Evolutionary conservation across 257 asterid species (phyloP).

Genomic region (Cordia subcordata): DNA sequence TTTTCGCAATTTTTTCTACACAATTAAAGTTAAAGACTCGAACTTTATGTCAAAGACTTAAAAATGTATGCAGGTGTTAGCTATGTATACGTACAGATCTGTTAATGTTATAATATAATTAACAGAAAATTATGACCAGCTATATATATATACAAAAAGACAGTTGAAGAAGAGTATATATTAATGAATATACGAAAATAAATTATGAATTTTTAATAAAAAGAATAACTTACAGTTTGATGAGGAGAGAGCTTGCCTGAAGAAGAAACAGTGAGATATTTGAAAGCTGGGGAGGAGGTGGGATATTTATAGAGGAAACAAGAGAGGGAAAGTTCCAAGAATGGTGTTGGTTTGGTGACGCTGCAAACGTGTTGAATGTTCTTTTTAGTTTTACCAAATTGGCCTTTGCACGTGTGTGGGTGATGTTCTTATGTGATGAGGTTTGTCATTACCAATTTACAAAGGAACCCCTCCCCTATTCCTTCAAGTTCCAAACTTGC

Average conservation of each 20-base stretch:
- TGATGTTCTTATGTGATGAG: not conserved
- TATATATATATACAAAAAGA: not conserved
- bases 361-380: not conserved
- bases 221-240: constrained; percentile 32
- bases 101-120: constrained; percentile 18
- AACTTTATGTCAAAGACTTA: constrained; percentile 7
- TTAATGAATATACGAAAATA: not conserved
- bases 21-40: constrained; percentile 5
- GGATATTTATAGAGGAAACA: constrained; percentile 36
- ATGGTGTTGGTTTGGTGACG: not conserved
- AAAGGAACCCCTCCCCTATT: too few relatives aligned
- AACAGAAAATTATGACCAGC: not conserved
- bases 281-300: not conserved
- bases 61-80: not conserved
- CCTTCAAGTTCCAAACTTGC: too few relatives aligned
- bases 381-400: not conserved
- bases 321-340: constrained; percentile 25
- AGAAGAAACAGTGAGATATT: constrained; percentile 12
- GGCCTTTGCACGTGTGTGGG: not conserved
- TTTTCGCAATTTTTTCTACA: not conserved
- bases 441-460: too few relatives aligned
- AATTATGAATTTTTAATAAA: not conserved
- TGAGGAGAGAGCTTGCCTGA: constrained; percentile 17
- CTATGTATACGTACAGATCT: constrained; percentile 10
- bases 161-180: not conserved